phyloP scores from a whole-genome alignment of 768 basidiomycete genomes.

The Leccinum incarnatum region DNA sequence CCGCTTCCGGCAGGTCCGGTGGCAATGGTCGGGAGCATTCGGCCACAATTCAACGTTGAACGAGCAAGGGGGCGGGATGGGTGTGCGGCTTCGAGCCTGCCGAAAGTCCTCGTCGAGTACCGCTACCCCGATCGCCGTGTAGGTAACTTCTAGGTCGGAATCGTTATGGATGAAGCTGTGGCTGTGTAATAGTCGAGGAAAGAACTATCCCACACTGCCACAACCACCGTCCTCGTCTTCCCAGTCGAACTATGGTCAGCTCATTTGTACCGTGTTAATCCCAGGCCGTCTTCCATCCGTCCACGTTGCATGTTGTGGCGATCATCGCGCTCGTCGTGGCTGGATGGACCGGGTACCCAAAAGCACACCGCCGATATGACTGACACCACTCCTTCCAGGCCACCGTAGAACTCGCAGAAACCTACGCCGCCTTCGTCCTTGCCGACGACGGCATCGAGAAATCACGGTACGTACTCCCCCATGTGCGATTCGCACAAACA shows the following conservation, averaged over 20 bases:
- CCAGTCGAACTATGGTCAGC: conserved; percentile 32
- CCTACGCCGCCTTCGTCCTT: conserved; percentile 91
- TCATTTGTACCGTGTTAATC: background rate
- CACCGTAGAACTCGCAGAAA: conserved; percentile 80
- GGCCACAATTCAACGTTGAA: too few relatives aligned
- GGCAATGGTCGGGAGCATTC: too few relatives aligned
- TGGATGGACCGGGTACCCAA: background rate
- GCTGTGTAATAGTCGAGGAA: too few relatives aligned
- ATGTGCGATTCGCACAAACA: background rate
- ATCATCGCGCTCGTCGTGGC: conserved; percentile 1
- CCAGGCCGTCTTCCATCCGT: background rate
- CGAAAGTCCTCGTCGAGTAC: too few relatives aligned
- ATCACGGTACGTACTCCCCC: conserved; percentile 76
- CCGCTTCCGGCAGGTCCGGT: too few relatives aligned
- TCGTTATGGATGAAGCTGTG: too few relatives aligned
- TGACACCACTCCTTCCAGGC: conserved; percentile 34
- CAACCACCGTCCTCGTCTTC: conserved; percentile 2
- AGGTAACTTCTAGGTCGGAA: too few relatives aligned
- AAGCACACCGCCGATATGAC: conserved; percentile 6
- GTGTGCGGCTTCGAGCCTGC: too few relatives aligned
- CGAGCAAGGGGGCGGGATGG: too few relatives aligned
- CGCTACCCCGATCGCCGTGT: too few relatives aligned
- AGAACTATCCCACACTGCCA: too few relatives aligned
- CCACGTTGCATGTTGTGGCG: background rate
- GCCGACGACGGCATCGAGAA: conserved; percentile 91